Evolutionary conservation across 129 eudicot genomes (phyloP).

Genomic region (Lactuca saligna): DNA sequence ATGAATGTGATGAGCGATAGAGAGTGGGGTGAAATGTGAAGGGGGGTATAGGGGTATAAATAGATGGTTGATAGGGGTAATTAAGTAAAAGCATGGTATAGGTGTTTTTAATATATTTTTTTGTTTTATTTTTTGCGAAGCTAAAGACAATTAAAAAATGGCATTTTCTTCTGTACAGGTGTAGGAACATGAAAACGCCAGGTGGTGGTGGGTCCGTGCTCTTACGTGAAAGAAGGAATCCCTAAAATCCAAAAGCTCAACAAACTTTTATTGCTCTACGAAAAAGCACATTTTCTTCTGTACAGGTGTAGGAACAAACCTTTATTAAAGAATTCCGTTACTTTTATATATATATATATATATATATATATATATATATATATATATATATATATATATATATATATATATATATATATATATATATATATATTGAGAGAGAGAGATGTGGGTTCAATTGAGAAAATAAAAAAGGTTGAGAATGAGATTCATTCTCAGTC

Average conservation of each 20-base stretch:
- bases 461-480: too few species aligned
- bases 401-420: too few species aligned
- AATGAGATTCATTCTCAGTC: too few species aligned
- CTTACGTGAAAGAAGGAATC: constrained; percentile 16
- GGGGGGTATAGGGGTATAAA: constrained; percentile 20
- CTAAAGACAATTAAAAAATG: constrained; percentile 26
- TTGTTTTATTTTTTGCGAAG: not conserved
- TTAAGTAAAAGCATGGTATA: constrained; percentile 26
- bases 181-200: constrained; percentile 33
- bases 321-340: too few species aligned
- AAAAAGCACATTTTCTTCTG: too few species aligned
- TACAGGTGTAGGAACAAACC: too few species aligned
- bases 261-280: not conserved
- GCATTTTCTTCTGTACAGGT: constrained; percentile 21
- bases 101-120: not conserved
- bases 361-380: too few species aligned
- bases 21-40: constrained; percentile 9
- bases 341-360: too few species aligned
- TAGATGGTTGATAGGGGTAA: constrained; percentile 35
- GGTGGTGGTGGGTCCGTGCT: constrained; percentile 20
- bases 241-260: too few species aligned
- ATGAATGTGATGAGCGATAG: constrained; percentile 9
- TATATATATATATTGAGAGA: too few species aligned
- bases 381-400: too few species aligned
- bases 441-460: too few species aligned